Percentiles rank a stretch among this genome's conserved stretches.
Evolutionary conservation across 495 filamentous ascomycete genomes (phyloP).

Genomic region (Hypoxylon lienhwacheense): DNA sequence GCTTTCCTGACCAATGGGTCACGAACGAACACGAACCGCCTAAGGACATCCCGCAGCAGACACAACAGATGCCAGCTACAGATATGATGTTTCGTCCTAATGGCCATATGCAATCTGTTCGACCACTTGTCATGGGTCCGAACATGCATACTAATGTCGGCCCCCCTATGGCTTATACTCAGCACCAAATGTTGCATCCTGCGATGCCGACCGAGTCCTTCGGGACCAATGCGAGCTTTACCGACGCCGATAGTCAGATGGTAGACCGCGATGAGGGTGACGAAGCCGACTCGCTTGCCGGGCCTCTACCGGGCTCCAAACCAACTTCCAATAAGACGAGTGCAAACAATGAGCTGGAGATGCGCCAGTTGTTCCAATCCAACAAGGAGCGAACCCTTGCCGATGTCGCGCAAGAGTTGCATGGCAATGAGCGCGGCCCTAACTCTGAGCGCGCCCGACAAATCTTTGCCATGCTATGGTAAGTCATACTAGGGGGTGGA

Average conservation of each 20-base stretch:
- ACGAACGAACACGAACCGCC: slow-evolving; percentile 52
- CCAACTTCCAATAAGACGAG: slow-evolving; percentile 66
- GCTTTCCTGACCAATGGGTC: slow-evolving; percentile 58
- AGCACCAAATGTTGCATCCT: slow-evolving; percentile 55
- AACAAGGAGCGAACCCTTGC: slow-evolving; percentile 75
- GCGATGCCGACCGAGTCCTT: slow-evolving; percentile 56
- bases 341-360: slow-evolving; percentile 86
- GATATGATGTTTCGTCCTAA: slow-evolving; percentile 66
- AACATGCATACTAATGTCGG: slow-evolving; percentile 55
- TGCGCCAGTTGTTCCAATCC: slow-evolving; percentile 77
- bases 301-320: slow-evolving; percentile 52
- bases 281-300: slow-evolving; percentile 59
- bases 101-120: slow-evolving; percentile 57
- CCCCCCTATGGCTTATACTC: slow-evolving; percentile 53
- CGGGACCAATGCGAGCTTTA: slow-evolving; percentile 60
- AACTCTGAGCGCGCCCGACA: slow-evolving; percentile 94
- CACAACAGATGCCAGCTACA: slow-evolving; percentile 60
- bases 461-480: slow-evolving; percentile 98
- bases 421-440: slow-evolving; percentile 62
- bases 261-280: slow-evolving; percentile 69
- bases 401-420: slow-evolving; percentile 79
- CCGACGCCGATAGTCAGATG: slow-evolving; percentile 67
- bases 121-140: slow-evolving; percentile 54
- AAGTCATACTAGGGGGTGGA: slow-evolving; percentile 35
- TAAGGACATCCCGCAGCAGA: slow-evolving; percentile 40